Percentiles rank a stretch among this genome's conserved stretches.
Evolutionary conservation across 75 land plant species (phyloP).

Genomic region (Pinus albicaulis): DNA sequence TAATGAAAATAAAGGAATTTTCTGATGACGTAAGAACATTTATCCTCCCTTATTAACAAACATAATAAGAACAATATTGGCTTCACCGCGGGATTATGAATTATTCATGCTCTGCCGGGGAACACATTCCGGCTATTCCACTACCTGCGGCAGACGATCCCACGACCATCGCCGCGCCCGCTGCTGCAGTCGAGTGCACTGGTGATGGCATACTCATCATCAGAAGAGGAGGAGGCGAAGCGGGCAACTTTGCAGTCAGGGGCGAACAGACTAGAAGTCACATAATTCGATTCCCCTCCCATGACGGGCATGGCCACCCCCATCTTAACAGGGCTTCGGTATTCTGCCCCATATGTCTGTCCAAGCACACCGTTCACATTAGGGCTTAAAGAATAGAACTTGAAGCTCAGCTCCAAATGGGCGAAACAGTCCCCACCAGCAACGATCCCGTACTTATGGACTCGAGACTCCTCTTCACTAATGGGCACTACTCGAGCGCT

Average conservation of each 20-base stretch:
- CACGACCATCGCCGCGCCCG: conserved; percentile 1
- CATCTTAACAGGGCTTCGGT: conserved; percentile 51
- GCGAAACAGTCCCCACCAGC: conserved; percentile 27
- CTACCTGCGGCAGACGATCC: conserved; percentile 12
- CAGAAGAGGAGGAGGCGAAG: conserved; percentile 6
- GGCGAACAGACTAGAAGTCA: conserved; percentile 28
- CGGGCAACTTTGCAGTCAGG: conserved; percentile 48
- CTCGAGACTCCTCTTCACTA: conserved; percentile 24
- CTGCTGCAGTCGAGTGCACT: neutral
- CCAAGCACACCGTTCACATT: conserved; percentile 70
- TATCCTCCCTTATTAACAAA: no score
- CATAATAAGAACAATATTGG: no score
- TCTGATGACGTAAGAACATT: no score
- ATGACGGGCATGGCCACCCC: conserved; percentile 64
- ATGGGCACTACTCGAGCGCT: conserved; percentile 22
- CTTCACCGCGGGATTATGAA: no score
- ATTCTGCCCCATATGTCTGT: conserved; percentile 57
- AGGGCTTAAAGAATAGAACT: conserved; percentile 42
- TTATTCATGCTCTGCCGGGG: no score
- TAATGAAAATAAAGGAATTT: no score
- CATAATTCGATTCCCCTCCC: conserved; percentile 59
- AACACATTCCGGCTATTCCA: no score
- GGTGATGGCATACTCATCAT: neutral
- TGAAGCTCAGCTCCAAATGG: conserved; percentile 40
- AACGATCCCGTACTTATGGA: conserved; percentile 18